These are phyloP conservation scores for Mrakia frigida DNA, from an alignment of 768 basidiomycete genomes.

Conservation along the genomic window DNA sequence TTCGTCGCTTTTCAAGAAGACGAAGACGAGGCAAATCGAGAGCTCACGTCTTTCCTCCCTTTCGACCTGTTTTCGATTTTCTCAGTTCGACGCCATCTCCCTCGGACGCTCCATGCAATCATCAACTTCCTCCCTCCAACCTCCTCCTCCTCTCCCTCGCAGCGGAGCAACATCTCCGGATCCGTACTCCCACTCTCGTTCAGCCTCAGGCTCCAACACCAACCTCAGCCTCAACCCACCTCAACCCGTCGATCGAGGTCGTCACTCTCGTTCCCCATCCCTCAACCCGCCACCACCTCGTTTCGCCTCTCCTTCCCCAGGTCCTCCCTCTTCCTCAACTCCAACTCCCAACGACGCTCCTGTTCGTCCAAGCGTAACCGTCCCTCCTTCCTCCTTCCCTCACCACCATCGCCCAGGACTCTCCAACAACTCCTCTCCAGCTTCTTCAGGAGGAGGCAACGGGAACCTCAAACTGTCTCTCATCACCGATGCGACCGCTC, in stretches of 20 bases:
- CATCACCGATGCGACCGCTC: conserved; percentile 55
- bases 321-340: not conserved
- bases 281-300: conserved; percentile 18
- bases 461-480: conserved; percentile 51
- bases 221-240: not conserved
- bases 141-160: not conserved
- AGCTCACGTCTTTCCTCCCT: not conserved
- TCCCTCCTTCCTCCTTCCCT: not conserved
- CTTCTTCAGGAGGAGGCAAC: not conserved
- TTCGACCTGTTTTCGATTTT: no score
- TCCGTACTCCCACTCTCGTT: conserved; percentile 1
- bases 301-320: conserved; percentile 8
- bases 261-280: not conserved
- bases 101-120: not conserved
- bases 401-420: not conserved
- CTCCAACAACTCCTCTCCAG: not conserved
- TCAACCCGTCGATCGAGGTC: not conserved
- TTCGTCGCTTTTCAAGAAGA: no score
- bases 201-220: not conserved
- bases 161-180: conserved; percentile 3
- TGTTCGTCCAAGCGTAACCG: not conserved
- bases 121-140: not conserved
- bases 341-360: not conserved
- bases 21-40: not conserved
- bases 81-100: conserved; percentile 24